Conservation (phyloP, 2,329 filamentous ascomycete genomes). For the Cercospora zeina region DNA sequence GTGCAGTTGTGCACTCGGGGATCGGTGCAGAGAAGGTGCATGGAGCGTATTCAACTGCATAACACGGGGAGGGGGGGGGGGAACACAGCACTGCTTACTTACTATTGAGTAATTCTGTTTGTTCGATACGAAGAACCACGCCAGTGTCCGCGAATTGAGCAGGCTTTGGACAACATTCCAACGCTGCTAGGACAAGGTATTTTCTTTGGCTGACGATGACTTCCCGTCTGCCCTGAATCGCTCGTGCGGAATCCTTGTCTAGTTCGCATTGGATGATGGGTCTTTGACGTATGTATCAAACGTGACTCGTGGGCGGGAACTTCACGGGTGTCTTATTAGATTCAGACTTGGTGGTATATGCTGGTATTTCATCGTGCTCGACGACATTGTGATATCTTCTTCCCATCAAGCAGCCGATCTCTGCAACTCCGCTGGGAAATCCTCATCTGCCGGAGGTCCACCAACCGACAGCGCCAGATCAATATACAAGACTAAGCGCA, state of each 20-base stretch:
- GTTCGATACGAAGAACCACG: constrained; percentile 4
- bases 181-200: too few relatives aligned
- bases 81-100: constrained; percentile 14
- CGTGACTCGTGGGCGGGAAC: background rate
- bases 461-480: constrained; percentile 28
- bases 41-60: constrained; percentile 10
- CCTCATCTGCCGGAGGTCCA: constrained; percentile 27
- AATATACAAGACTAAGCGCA: constrained; percentile 28
- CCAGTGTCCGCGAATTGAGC: background rate
- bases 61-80: background rate
- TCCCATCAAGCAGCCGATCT: constrained; percentile 19
- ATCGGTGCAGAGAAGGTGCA: constrained; percentile 2
- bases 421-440: constrained; percentile 30
- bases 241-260: background rate
- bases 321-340: background rate
- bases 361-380: background rate
- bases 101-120: constrained; percentile 12
- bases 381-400: background rate
- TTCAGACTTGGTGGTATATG: too few relatives aligned
- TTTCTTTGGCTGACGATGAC: background rate
- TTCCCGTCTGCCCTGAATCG: background rate
- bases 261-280: background rate
- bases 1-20: constrained; percentile 1
- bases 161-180: background rate
- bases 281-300: background rate